These are phyloP conservation scores for Quercus bicolor DNA, from an alignment of 306 rosid species.

Conservation along the genomic window DNA sequence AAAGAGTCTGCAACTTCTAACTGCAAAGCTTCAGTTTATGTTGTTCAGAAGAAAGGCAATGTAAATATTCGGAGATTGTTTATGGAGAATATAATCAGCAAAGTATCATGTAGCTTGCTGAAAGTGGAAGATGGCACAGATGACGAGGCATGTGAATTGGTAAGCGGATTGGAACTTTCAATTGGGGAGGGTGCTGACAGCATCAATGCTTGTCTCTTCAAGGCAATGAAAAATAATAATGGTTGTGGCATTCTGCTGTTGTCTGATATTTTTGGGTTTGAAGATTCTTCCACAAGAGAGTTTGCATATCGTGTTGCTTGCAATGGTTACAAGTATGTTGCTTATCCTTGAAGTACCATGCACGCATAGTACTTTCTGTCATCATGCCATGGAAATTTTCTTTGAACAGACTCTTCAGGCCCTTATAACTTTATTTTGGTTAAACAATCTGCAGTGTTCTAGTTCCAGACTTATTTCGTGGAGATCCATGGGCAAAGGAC, in stretches of 20 bases:
- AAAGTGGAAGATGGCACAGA: slow-evolving; percentile 37
- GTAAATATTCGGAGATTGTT: slow-evolving; percentile 24
- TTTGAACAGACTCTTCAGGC: background rate
- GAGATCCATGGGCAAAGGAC: slow-evolving; percentile 62
- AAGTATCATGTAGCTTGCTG: slow-evolving; percentile 41
- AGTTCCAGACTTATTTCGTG: slow-evolving; percentile 70
- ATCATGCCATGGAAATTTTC: background rate
- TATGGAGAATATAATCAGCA: slow-evolving; percentile 19
- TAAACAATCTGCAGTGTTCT: slow-evolving; percentile 64
- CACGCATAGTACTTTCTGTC: background rate
- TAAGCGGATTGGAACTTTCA: slow-evolving; percentile 66
- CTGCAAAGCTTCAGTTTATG: slow-evolving; percentile 54
- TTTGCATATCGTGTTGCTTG: slow-evolving; percentile 81
- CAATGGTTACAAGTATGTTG: slow-evolving; percentile 74
- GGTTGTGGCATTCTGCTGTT: slow-evolving; percentile 70
- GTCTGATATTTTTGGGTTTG: slow-evolving; percentile 65
- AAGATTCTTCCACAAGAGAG: slow-evolving; percentile 68
- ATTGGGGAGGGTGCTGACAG: slow-evolving; percentile 52
- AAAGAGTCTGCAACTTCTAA: slow-evolving; percentile 13
- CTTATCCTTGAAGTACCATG: slow-evolving; percentile 9
- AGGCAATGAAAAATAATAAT: slow-evolving; percentile 77
- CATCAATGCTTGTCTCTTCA: slow-evolving; percentile 62
- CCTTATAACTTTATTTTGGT: background rate
- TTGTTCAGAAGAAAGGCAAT: slow-evolving; percentile 48
- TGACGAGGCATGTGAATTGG: slow-evolving; percentile 76